A percentile compares a stretch with the other conserved stretches of the same genome.
phyloP scores from a whole-genome alignment of 495 filamentous ascomycete species.

The Xylaria grammica region DNA sequence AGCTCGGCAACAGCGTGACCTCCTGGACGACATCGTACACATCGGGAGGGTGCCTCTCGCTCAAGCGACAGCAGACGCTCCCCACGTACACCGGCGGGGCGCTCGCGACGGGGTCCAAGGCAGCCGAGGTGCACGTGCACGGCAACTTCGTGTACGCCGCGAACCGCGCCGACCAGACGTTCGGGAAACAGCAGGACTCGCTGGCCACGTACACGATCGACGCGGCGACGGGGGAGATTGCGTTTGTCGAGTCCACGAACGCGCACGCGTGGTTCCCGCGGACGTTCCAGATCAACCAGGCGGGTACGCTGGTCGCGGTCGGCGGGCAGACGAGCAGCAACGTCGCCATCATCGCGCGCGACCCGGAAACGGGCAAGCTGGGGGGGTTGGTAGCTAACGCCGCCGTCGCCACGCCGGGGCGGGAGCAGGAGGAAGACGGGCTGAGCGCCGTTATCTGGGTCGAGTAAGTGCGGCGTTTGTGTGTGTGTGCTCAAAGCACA shows the following conservation, averaged over 20 bases:
- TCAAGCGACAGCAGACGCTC: slow-evolving; percentile 44
- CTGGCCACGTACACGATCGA: slow-evolving; percentile 46
- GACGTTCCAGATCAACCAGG: slow-evolving; percentile 67
- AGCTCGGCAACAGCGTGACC: slow-evolving; percentile 54
- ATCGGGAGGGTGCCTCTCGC: slow-evolving; percentile 39
- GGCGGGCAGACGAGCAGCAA: slow-evolving; percentile 66
- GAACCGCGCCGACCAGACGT: slow-evolving; percentile 51
- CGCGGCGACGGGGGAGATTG: slow-evolving; percentile 39
- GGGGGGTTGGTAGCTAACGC: slow-evolving; percentile 53
- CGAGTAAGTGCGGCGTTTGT: slow-evolving; percentile 34
- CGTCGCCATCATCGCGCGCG: slow-evolving; percentile 64
- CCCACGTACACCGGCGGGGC: slow-evolving; percentile 42
- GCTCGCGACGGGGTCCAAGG: slow-evolving; percentile 46
- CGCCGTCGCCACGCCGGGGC: slow-evolving; percentile 45
- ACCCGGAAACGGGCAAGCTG: slow-evolving; percentile 59
- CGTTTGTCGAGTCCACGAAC: slow-evolving; percentile 45
- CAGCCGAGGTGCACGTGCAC: slow-evolving; percentile 47
- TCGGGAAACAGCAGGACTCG: slow-evolving; percentile 47
- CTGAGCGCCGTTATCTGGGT: slow-evolving; percentile 52
- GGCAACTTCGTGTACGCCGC: slow-evolving; percentile 50
- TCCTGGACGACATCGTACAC: slow-evolving; percentile 48
- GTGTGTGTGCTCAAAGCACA: no score
- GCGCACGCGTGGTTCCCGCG: slow-evolving; percentile 55
- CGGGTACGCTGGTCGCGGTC: slow-evolving; percentile 65
- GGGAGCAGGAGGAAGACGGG: slow-evolving; percentile 51